phyloP scores from a whole-genome alignment of 2,329 filamentous ascomycete species.

The Trichoderma sp. region DNA sequence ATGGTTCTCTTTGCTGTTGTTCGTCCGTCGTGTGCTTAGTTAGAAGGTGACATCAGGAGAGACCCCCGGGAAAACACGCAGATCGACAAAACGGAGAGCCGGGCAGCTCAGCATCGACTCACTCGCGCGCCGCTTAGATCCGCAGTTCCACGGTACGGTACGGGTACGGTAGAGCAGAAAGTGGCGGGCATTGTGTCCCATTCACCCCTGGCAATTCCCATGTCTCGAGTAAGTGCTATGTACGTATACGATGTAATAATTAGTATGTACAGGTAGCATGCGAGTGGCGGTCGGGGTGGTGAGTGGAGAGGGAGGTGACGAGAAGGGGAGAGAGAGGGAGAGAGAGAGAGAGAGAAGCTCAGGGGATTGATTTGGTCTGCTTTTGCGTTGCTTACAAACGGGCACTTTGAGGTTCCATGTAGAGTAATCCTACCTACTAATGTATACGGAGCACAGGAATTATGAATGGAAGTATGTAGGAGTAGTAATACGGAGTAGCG shows the following conservation, averaged over 20 bases:
- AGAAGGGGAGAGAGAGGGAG: neutral
- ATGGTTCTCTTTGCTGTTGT: neutral
- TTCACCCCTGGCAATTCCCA: neutral
- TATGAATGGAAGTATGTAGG: too few species aligned
- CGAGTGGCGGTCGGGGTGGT: neutral
- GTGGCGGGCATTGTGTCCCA: neutral
- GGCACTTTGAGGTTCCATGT: neutral
- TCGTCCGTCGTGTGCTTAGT: neutral
- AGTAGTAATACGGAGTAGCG: neutral
- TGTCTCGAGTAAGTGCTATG: neutral
- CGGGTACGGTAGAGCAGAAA: neutral
- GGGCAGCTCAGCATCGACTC: constrained; percentile 7
- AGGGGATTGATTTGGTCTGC: neutral
- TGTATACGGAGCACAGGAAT: neutral
- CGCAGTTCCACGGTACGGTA: neutral
- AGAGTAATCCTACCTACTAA: too few species aligned
- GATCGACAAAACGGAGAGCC: constrained; percentile 10
- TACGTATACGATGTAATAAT: too few species aligned
- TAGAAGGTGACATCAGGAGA: constrained; percentile 11
- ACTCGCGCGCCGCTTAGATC: constrained; percentile 9
- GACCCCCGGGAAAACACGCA: constrained; percentile 10
- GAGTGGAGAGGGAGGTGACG: neutral
- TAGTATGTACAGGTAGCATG: neutral
- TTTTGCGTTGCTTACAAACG: neutral
- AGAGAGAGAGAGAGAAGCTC: neutral